phyloP scores from a whole-genome alignment of 257 asterid species.

The Scutellaria minor region DNA sequence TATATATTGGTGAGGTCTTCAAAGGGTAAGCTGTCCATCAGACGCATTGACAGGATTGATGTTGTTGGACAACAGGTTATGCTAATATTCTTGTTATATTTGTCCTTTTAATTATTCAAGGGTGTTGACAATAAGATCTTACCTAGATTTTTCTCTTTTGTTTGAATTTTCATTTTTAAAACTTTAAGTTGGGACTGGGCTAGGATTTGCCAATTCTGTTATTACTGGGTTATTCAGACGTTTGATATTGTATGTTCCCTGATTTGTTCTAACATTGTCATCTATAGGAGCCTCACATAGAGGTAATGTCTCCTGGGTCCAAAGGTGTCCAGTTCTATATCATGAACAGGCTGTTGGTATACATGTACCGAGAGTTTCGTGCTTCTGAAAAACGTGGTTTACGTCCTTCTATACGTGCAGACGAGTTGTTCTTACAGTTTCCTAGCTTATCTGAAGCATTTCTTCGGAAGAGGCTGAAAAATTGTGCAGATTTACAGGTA shows the following conservation, averaged over 20 bases:
- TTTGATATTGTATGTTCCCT: constrained; percentile 33
- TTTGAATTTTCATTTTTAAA: not conserved
- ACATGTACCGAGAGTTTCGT: constrained; percentile 88
- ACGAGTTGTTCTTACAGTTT: constrained; percentile 79
- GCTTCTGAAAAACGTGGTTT: constrained; percentile 82
- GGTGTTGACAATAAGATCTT: constrained; percentile 25
- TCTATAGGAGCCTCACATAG: constrained; percentile 92
- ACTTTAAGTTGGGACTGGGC: not conserved
- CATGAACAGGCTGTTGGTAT: constrained; percentile 86
- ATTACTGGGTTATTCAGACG: constrained; percentile 22
- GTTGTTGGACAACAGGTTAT: constrained; percentile 97
- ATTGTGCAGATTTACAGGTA: constrained; percentile 92
- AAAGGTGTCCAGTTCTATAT: constrained; percentile 79
- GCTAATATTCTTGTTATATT: constrained; percentile 29
- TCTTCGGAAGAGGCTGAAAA: constrained; percentile 86
- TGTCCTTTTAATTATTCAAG: not conserved
- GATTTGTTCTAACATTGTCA: constrained; percentile 32
- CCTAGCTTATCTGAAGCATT: constrained; percentile 79
- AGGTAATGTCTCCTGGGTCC: constrained; percentile 95
- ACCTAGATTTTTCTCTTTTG: not conserved
- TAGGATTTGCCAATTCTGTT: not conserved
- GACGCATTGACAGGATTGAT: constrained; percentile 97
- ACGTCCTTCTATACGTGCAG: constrained; percentile 79
- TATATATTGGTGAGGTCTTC: constrained; percentile 94
- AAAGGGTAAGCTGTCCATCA: constrained; percentile 96